phyloP scores from a whole-genome alignment of 23 red algal genomes.

The Chondrus crispus region DNA sequence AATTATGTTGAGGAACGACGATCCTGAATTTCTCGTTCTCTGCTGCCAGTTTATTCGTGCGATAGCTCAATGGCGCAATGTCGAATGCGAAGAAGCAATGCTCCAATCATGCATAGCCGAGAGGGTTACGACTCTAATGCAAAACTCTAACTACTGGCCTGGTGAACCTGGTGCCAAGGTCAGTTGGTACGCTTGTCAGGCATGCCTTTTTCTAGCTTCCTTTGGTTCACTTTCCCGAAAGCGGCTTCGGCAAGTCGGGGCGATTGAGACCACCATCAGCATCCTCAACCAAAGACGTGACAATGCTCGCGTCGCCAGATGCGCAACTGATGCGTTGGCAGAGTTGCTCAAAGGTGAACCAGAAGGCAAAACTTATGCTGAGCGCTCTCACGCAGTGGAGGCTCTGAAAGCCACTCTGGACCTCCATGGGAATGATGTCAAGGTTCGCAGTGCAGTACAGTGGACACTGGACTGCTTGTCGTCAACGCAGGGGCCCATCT shows the following conservation, averaged over 20 bases:
- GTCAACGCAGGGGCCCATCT: not conserved
- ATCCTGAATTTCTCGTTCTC: constrained; percentile 33
- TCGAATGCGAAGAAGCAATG: constrained; percentile 47
- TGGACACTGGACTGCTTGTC: constrained; percentile 37
- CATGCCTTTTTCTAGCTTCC: constrained; percentile 53
- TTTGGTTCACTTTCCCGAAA: constrained; percentile 47
- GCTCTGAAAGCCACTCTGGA: not conserved
- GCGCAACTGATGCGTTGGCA: constrained; percentile 46
- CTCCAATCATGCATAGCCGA: constrained; percentile 44
- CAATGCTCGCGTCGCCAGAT: constrained; percentile 11
- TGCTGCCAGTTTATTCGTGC: constrained; percentile 41
- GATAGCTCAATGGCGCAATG: constrained; percentile 41
- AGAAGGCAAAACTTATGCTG: not conserved
- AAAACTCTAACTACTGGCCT: constrained; percentile 18
- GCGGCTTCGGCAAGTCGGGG: constrained; percentile 35
- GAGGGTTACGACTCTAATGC: constrained; percentile 15
- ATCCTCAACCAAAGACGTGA: constrained; percentile 17
- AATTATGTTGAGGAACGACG: constrained; percentile 45
- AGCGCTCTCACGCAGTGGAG: not conserved
- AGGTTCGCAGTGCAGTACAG: constrained; percentile 21
- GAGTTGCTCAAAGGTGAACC: constrained; percentile 50
- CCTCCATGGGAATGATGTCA: not conserved
- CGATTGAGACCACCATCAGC: constrained; percentile 36
- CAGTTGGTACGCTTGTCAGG: constrained; percentile 38
- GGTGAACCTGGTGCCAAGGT: constrained; percentile 41